Evolutionary conservation across 2,329 filamentous ascomycete species (phyloP), one percentile per base, ranked within the genome.

Genomic region (Coniochaeta sp.): DNA sequence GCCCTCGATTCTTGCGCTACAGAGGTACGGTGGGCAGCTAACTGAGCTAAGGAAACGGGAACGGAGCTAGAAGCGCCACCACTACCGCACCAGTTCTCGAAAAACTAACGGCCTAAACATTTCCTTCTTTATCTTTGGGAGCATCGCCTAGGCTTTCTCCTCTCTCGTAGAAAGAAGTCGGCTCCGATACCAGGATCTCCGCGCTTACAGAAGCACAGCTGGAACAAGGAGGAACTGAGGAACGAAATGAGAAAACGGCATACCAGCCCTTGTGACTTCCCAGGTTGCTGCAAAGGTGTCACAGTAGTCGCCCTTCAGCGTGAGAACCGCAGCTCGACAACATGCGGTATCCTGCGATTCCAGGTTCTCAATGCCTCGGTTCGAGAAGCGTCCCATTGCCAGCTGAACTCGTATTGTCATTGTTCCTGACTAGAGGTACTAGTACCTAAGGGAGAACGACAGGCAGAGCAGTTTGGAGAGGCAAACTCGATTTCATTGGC

Each of bases 21-120:
- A 7, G 6, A 7, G 38, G 3, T 40, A 40, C 38, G 24, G 22
- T 47, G 22, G 2, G 19, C 42, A 47, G 42, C 42, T 17, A 19
- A 19, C 38, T 4, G 22, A 4, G 42, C 42, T 30, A 52, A 52
- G 2, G 47, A 52, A 52, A 16, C 47, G 26, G 47, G 17, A 17
- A 52, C 47, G 47, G 47, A 52, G 47, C 47, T 52, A 52, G 47
- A 52, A 52, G 47, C 47, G 47, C 47, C 47, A 52, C 47, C 47
- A 52, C 42, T 3, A 47, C 24, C 14, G 42, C 7, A n/a, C n/a
- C n/a, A 22, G 4, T 52, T 52, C 47, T 52, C 24, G 47, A 52
- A 52, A 52, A 52, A 10, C 47, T 14, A 14, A 17, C 47, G 7
- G 22, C 42, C 12, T 22, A 17, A 28, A 16, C 19, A 4, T 24